Evolutionary conservation across 2,329 filamentous ascomycete genomes (phyloP).

Genomic region (Colletotrichum sp.): DNA sequence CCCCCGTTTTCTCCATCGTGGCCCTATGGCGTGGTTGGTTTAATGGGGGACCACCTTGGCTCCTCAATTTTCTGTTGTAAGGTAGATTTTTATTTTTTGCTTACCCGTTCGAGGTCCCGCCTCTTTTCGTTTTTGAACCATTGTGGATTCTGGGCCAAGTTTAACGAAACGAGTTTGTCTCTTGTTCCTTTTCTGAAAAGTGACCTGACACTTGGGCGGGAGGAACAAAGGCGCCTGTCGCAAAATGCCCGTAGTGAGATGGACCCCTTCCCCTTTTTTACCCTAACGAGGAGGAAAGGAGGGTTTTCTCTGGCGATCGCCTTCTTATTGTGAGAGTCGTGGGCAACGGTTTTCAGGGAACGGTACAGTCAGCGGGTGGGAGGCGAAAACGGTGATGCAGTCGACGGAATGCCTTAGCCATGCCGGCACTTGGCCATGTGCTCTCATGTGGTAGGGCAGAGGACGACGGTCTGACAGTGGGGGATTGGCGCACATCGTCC

Average conservation of each 20-base stretch:
- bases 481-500: neutral
- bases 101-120: neutral
- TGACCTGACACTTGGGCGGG: neutral
- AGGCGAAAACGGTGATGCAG: neutral
- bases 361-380: neutral
- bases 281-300: neutral
- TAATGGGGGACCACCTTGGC: constrained; percentile 12
- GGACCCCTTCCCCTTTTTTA: neutral
- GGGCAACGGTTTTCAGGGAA: neutral
- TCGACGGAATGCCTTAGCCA: neutral
- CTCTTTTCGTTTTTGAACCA: neutral
- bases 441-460: constrained; percentile 1
- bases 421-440: constrained; percentile 21
- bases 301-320: neutral
- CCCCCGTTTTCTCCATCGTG: constrained; percentile 14
- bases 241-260: neutral
- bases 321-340: neutral
- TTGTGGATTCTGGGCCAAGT: neutral
- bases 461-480: neutral
- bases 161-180: neutral
- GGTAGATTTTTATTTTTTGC: neutral
- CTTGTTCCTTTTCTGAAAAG: neutral
- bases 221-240: constrained; percentile 6
- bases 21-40: constrained; percentile 19
- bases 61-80: neutral